Percentiles rank a stretch among this genome's conserved stretches.
These are phyloP conservation scores for Pholiota adiposa DNA, from an alignment of 1,284 basidiomycete genomes.

Conservation along the genomic window DNA sequence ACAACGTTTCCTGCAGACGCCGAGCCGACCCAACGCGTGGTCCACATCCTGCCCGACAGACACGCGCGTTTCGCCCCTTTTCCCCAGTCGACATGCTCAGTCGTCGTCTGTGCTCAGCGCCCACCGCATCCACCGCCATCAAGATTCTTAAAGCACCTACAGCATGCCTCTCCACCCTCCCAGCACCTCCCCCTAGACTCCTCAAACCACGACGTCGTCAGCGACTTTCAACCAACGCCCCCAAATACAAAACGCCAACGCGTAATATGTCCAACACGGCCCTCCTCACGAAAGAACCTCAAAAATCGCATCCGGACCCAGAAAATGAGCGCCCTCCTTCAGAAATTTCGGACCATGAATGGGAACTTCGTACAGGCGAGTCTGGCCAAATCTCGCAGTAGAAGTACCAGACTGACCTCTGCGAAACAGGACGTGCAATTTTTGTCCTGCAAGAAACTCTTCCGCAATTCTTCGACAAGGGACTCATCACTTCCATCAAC, in stretches of 20 bases:
- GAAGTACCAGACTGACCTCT: not conserved
- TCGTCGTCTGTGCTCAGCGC: conserved; percentile 21
- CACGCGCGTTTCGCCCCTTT: conserved; percentile 7
- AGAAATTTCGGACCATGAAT: conserved; percentile 55
- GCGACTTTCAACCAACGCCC: not conserved
- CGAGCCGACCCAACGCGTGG: not conserved
- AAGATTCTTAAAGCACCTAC: not conserved
- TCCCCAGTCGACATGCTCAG: conserved; percentile 24
- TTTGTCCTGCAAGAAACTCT: conserved; percentile 70
- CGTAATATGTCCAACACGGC: conserved; percentile 33
- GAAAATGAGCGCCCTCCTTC: conserved; percentile 26
- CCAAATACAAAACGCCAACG: not conserved
- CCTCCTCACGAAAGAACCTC: conserved; percentile 34
- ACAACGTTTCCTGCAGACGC: conserved; percentile 15
- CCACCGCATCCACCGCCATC: conserved; percentile 6
- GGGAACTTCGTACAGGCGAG: conserved; percentile 70
- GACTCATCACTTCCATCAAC: conserved; percentile 63
- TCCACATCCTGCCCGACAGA: not conserved
- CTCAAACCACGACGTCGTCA: conserved; percentile 6
- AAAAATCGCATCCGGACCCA: conserved; percentile 32
- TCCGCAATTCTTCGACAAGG: conserved; percentile 71
- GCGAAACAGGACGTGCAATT: conserved; percentile 65
- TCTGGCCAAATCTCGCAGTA: not conserved
- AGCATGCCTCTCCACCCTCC: not conserved
- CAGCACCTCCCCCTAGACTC: not conserved